Evolutionary conservation across 2,329 filamentous ascomycete species (phyloP).

Genomic region (Xylariomycetidae sp.): DNA sequence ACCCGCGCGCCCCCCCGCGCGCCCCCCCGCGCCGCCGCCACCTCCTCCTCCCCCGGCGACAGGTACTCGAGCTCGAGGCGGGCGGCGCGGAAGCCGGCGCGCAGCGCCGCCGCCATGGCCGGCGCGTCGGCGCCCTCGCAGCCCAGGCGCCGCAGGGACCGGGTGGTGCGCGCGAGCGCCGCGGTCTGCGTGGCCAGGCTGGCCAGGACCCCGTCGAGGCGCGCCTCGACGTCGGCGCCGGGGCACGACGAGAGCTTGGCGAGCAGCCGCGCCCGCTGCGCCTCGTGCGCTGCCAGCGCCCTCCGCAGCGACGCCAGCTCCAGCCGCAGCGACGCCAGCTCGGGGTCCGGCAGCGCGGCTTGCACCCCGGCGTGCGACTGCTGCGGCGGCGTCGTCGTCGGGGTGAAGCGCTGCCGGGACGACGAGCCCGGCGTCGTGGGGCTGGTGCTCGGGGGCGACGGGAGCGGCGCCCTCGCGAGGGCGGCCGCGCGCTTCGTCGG

Average conservation of each 20-base stretch:
- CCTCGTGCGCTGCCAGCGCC: slow-evolving; percentile 41
- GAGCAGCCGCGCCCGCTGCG: slow-evolving; percentile 30
- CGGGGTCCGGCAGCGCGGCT: slow-evolving; percentile 34
- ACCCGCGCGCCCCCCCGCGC: slow-evolving; percentile 52
- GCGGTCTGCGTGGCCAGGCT: slow-evolving; percentile 43
- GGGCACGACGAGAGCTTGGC: slow-evolving; percentile 12
- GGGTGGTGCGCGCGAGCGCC: slow-evolving; percentile 38
- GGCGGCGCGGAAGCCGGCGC: slow-evolving; percentile 46
- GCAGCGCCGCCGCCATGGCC: slow-evolving; percentile 44
- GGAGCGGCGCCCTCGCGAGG: slow-evolving; percentile 35
- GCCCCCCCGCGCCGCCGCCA: slow-evolving; percentile 44
- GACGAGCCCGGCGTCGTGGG: slow-evolving; percentile 23
- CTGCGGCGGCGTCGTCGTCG: slow-evolving; percentile 18
- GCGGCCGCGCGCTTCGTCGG: slow-evolving; percentile 30
- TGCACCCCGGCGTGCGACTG: slow-evolving; percentile 34
- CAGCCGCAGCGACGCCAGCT: slow-evolving; percentile 41
- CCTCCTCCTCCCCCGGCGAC: slow-evolving; percentile 53
- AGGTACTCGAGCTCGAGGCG: slow-evolving; percentile 58
- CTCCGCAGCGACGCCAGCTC: slow-evolving; percentile 42
- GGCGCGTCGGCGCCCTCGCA: slow-evolving; percentile 42
- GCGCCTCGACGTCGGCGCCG: slow-evolving; percentile 31
- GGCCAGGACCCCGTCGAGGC: slow-evolving; percentile 37
- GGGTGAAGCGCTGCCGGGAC: slow-evolving; percentile 4
- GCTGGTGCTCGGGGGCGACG: slow-evolving; percentile 51
- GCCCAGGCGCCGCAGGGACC: slow-evolving; percentile 42